phyloP scores from a whole-genome alignment of 768 basidiomycete species.

The Suillus variegatus region DNA sequence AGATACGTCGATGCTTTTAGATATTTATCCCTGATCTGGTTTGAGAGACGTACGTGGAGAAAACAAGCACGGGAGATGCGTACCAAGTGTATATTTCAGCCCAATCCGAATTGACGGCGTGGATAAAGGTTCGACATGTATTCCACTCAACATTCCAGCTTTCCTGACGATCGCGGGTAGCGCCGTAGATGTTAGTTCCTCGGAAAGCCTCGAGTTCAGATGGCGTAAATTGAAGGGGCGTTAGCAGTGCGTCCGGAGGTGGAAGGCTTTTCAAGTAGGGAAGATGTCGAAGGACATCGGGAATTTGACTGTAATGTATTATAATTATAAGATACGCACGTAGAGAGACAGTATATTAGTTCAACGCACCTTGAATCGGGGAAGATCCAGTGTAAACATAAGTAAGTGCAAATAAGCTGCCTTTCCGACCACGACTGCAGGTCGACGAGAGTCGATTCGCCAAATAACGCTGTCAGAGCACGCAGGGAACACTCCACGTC shows the following conservation, averaged over 20 bases:
- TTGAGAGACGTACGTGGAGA: slow-evolving; percentile 7
- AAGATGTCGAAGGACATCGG: slow-evolving; percentile 36
- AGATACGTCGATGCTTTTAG: slow-evolving; percentile 73
- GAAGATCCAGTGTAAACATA: slow-evolving; percentile 63
- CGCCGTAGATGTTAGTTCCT: slow-evolving; percentile 82
- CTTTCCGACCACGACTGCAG: slow-evolving; percentile 56
- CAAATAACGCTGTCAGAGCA: slow-evolving; percentile 46
- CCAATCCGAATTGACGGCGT: slow-evolving; percentile 40
- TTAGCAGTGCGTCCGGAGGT: slow-evolving; percentile 50
- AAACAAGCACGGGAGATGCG: slow-evolving; percentile 21
- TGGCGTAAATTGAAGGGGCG: slow-evolving; percentile 71
- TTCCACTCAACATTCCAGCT: slow-evolving; percentile 68
- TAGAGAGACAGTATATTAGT: neutral
- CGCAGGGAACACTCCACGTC: slow-evolving; percentile 50
- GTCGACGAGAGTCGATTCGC: slow-evolving; percentile 14
- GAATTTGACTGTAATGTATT: slow-evolving; percentile 11
- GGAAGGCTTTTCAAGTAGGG: slow-evolving; percentile 77
- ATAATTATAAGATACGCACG: slow-evolving; percentile 9
- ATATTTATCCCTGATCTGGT: slow-evolving; percentile 62
- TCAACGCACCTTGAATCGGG: slow-evolving; percentile 35
- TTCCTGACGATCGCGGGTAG: slow-evolving; percentile 63
- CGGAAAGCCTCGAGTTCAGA: slow-evolving; percentile 65
- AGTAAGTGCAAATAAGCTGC: slow-evolving; percentile 68
- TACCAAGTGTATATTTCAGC: slow-evolving; percentile 68
- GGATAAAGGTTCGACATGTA: slow-evolving; percentile 47